A percentile compares a stretch with the other conserved stretches of the same genome.
phyloP scores from a whole-genome alignment of 129 eudicot genomes.

The Arctium lappa region DNA sequence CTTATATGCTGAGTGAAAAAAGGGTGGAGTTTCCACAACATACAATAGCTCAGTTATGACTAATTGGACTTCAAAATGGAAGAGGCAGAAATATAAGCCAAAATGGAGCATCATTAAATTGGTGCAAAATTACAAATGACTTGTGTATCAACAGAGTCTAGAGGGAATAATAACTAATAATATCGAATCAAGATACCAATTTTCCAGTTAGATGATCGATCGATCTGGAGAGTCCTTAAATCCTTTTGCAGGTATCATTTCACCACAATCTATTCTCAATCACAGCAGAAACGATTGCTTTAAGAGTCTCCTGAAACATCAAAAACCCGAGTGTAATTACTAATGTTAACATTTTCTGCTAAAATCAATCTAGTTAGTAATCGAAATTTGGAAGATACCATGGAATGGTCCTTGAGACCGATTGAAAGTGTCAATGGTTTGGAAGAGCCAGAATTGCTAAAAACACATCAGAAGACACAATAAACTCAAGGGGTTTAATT shows the following conservation, averaged over 20 bases:
- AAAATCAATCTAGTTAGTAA: not conserved
- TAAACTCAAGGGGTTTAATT: not conserved
- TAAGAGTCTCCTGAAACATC: conserved; percentile 62
- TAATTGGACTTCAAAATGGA: not conserved
- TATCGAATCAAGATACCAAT: not conserved
- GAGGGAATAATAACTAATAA: not conserved
- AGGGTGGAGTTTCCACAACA: not conserved
- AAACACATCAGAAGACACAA: not conserved
- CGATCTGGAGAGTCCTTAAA: conserved; percentile 2
- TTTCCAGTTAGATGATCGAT: not conserved
- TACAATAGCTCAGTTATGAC: not conserved
- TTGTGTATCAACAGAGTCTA: not conserved
- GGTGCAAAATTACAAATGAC: not conserved
- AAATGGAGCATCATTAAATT: not conserved
- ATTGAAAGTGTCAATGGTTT: conserved; percentile 71
- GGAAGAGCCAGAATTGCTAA: conserved; percentile 73
- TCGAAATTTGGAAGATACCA: conserved; percentile 36
- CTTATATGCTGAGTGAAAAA: not conserved
- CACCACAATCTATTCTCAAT: conserved; percentile 66
- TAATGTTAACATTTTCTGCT: not conserved
- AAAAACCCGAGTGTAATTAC: not conserved
- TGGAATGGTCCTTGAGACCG: conserved; percentile 87
- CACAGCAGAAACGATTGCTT: conserved; percentile 64
- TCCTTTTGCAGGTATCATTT: not conserved
- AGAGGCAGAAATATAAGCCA: not conserved